Evolutionary conservation across 805 yeast genomes (phyloP).

Genomic region (Brettanomyces bruxellensis): DNA sequence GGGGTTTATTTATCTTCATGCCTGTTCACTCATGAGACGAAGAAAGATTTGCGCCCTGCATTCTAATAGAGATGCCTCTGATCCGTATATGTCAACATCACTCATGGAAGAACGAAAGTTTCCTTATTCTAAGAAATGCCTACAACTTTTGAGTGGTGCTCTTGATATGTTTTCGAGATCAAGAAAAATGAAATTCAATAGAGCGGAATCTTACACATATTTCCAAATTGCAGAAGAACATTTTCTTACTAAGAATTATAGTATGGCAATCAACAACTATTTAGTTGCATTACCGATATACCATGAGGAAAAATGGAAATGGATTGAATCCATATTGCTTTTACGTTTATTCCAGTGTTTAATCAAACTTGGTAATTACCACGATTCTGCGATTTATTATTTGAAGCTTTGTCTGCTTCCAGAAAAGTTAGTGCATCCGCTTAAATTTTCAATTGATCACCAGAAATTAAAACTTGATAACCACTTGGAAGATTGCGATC

Average conservation of each 20-base stretch:
- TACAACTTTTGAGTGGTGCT: constrained; percentile 26
- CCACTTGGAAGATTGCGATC: constrained; percentile 3
- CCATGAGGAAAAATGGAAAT: constrained; percentile 33
- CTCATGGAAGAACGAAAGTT: constrained; percentile 14
- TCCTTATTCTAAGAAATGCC: constrained; percentile 12
- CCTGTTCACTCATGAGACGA: constrained; percentile 24
- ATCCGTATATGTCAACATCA: constrained; percentile 21
- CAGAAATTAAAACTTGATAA: not conserved
- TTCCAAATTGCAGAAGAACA: constrained; percentile 46
- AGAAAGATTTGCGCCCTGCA: not conserved
- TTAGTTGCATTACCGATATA: constrained; percentile 29
- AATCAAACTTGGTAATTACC: constrained; percentile 20
- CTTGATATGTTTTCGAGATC: constrained; percentile 29
- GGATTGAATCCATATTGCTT: constrained; percentile 25
- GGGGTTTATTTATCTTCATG: constrained; percentile 33
- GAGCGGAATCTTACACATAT: constrained; percentile 34
- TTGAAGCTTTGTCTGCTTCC: constrained; percentile 24
- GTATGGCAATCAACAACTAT: constrained; percentile 33
- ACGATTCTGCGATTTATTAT: constrained; percentile 25
- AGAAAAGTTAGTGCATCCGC: constrained; percentile 3
- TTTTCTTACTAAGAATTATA: constrained; percentile 23
- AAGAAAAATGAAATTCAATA: constrained; percentile 24
- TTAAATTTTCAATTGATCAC: constrained; percentile 2
- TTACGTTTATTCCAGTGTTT: constrained; percentile 32
- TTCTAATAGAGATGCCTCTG: constrained; percentile 6